Evolutionary conservation across 352 stramenopile species (phyloP).

Genomic region (Elongisporangium prolatum): DNA sequence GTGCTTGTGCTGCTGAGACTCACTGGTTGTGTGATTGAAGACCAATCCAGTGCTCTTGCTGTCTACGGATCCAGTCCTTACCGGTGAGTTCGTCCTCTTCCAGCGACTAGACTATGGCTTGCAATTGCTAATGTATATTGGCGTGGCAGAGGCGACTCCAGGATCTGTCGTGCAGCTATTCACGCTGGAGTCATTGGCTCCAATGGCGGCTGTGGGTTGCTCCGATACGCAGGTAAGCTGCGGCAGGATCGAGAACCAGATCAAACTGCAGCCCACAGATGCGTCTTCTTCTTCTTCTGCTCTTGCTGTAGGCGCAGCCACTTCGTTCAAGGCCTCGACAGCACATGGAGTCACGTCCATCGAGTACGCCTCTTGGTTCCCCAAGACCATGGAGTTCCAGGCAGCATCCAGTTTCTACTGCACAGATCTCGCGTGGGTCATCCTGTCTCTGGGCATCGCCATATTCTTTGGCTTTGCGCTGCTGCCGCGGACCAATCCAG

Average conservation of each 20-base stretch:
- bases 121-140: background rate
- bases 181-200: conserved; percentile 64
- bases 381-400: conserved; percentile 78
- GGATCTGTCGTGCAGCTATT: conserved; percentile 75
- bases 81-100: conserved; percentile 18
- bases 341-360: conserved; percentile 45
- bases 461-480: conserved; percentile 40
- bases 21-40: conserved; percentile 12
- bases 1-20: conserved; percentile 3
- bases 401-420: conserved; percentile 44
- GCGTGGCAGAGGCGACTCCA: conserved; percentile 51
- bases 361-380: conserved; percentile 70
- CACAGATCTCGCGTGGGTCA: conserved; percentile 71
- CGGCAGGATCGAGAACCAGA: conserved; percentile 2
- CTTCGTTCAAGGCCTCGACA: conserved; percentile 38
- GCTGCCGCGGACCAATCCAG: conserved; percentile 31
- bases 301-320: conserved; percentile 24
- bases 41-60: conserved; percentile 56
- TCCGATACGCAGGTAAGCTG: conserved; percentile 42
- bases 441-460: conserved; percentile 40
- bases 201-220: conserved; percentile 68
- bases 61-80: conserved; percentile 70
- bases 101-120: background rate
- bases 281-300: background rate
- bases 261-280: no score